These are phyloP conservation scores for Lophiostoma macrostomum DNA, from an alignment of 495 filamentous ascomycete species.

Conservation along the genomic window DNA sequence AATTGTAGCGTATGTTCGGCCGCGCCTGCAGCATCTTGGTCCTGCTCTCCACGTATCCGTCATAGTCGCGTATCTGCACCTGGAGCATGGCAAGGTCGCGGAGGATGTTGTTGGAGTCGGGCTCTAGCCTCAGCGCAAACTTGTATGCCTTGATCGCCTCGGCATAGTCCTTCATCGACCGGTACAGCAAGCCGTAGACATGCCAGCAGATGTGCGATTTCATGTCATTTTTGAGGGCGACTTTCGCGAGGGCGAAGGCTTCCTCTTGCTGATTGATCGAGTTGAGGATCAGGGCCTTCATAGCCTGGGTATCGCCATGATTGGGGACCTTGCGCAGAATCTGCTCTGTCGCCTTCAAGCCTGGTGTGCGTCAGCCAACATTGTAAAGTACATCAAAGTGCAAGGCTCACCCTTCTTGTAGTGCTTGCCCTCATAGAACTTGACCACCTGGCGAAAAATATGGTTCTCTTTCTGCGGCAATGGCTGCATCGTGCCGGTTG, in stretches of 20 bases:
- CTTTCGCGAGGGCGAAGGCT: constrained; percentile 87
- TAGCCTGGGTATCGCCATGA: constrained; percentile 96
- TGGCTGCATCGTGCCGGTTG: constrained; percentile 61
- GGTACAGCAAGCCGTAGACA: constrained; percentile 94
- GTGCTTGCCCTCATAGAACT: constrained; percentile 95
- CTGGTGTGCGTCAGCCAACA: constrained; percentile 44
- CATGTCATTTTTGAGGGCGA: constrained; percentile 90
- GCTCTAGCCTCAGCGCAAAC: constrained; percentile 86
- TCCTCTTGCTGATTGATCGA: constrained; percentile 85
- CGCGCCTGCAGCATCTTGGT: constrained; percentile 77
- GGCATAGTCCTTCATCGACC: constrained; percentile 92
- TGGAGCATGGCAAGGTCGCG: constrained; percentile 90
- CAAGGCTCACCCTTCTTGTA: constrained; percentile 77
- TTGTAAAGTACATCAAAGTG: background rate
- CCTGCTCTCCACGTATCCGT: constrained; percentile 86
- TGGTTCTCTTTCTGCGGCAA: constrained; percentile 85
- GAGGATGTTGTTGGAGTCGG: constrained; percentile 89
- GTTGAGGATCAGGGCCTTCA: constrained; percentile 98
- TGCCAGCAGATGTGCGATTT: constrained; percentile 99
- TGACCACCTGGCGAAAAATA: constrained; percentile 90
- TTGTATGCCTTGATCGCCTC: constrained; percentile 99
- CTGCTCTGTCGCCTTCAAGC: constrained; percentile 88
- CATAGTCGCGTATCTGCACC: constrained; percentile 94
- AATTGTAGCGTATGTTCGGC: constrained; percentile 79
- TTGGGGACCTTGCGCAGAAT: constrained; percentile 90